Evolutionary conservation across 148 eudicot genomes (phyloP).

Genomic region (Rhododendron williamsianum): DNA sequence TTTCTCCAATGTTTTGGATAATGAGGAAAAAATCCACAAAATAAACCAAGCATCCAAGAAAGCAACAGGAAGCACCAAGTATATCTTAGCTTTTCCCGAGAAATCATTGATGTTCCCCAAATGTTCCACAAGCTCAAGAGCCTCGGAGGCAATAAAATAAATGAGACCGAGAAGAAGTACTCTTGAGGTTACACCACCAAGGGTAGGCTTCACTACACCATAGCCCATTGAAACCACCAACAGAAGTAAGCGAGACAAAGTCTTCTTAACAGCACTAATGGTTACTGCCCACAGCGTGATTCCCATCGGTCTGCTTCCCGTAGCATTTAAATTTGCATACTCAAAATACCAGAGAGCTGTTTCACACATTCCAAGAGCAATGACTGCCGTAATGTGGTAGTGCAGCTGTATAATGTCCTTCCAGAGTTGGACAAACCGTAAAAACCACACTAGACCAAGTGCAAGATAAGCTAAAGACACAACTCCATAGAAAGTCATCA

Average conservation of each 20-base stretch:
- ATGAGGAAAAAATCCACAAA: conserved; percentile 87
- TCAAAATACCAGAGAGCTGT: conserved; percentile 95
- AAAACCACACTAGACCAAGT: conserved; percentile 80
- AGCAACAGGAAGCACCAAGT: conserved; percentile 79
- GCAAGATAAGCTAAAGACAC: conserved; percentile 76
- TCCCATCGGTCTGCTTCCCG: conserved; percentile 81
- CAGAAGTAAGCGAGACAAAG: conserved; percentile 77
- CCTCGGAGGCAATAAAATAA: conserved; percentile 83
- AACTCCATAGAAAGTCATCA: conserved; percentile 81
- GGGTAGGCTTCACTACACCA: conserved; percentile 93
- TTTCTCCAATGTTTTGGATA: conserved; percentile 79
- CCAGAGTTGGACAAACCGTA: conserved; percentile 75
- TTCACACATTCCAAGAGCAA: conserved; percentile 97
- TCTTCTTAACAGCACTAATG: conserved; percentile 76
- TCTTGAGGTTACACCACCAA: conserved; percentile 74
- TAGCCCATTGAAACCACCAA: conserved; percentile 96
- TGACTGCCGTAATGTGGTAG: conserved; percentile 81
- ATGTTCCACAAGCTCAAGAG: conserved; percentile 84
- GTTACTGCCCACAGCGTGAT: conserved; percentile 93
- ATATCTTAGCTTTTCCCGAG: conserved; percentile 69
- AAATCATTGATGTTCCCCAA: conserved; percentile 90
- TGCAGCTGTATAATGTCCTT: conserved; percentile 87
- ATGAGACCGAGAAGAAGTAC: conserved; percentile 64
- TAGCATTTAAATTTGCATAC: conserved; percentile 73
- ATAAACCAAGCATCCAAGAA: conserved; percentile 83